phyloP scores from a whole-genome alignment of 1,284 basidiomycete species.

The Wallemia mellicola region DNA sequence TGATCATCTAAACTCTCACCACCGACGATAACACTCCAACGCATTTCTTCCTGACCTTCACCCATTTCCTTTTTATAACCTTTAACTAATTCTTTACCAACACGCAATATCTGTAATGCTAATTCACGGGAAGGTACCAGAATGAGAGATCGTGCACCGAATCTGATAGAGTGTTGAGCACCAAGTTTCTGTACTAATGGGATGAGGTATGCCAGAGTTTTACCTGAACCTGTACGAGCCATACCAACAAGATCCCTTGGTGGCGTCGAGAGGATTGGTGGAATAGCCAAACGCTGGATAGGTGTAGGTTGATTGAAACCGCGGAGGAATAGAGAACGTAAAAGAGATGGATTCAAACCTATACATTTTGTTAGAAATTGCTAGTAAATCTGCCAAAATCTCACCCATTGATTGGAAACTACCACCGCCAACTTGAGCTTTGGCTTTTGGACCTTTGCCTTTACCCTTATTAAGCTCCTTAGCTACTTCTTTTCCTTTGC shows the following conservation, averaged over 20 bases:
- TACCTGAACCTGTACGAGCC: conserved; percentile 94
- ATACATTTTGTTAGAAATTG: conserved; percentile 6
- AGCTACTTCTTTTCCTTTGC: conserved; percentile 33
- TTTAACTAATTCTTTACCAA: conserved; percentile 70
- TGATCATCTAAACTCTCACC: conserved; percentile 89
- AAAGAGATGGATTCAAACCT: conserved; percentile 56
- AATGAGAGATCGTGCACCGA: conserved; percentile 65
- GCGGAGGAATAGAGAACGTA: conserved; percentile 63
- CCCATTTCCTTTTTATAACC: conserved; percentile 28
- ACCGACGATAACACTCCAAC: conserved; percentile 86
- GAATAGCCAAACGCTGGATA: conserved; percentile 75
- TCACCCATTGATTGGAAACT: conserved; percentile 65
- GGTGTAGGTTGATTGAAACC: conserved; percentile 89
- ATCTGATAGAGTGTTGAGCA: conserved; percentile 42
- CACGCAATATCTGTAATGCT: conserved; percentile 72
- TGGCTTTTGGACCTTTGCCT: conserved; percentile 22
- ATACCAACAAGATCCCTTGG: conserved; percentile 89
- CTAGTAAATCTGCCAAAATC: background rate
- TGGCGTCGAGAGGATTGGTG: conserved; percentile 49
- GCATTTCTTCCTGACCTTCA: conserved; percentile 27
- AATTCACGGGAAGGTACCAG: conserved; percentile 78
- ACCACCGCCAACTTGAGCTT: conserved; percentile 46
- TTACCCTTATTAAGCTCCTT: conserved; percentile 42
- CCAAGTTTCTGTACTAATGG: conserved; percentile 67
- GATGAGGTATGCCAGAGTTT: conserved; percentile 85